Evolutionary conservation across 1,284 basidiomycete genomes (phyloP), one percentile per base, ranked within the genome.

Genomic region (Ustilago sp.): DNA sequence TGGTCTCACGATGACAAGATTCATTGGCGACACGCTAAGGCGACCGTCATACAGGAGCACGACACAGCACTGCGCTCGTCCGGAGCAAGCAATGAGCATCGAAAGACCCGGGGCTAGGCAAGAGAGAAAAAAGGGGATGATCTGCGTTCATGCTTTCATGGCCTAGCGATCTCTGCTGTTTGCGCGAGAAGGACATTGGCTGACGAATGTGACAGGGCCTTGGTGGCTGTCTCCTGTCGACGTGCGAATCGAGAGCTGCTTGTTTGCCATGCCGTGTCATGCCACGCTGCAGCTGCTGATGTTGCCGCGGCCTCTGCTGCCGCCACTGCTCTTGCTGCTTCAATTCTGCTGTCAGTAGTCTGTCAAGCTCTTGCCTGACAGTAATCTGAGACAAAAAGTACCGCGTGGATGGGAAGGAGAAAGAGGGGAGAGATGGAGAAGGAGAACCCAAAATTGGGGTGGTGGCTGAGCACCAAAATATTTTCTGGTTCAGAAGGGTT

Each of bases 131-230:
- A 54, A 28, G 7, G 9, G 52, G 17, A 11, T 57, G 55, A 57
- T 57, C 28, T 45, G 9, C 31, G 32, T 45, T 57, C 55, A 57
- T 57, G 55, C 55, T 45, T 34, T 45, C 39, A 45, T 45, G 38
- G 55, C 17, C 53, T 55, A 28, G 23, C 23, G 38, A 28, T 38
- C 19, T 19, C 43, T 41, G 23, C 45, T 17, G 8, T 23, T 13
- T 31, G 45, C 15, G 13, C 28, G 31, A 50, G 48, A 8, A 4
- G 28, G 6, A 2, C 23, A n/a, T 13, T 6, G 13, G 34, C 51
- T 35, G 51, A 19, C 19, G 35, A 53, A 12, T 50, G 8, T 53
- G 51, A 36, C 51, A 38, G 51, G 34, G 4, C 51, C 51, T 41
- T 15, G 39, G 6, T 15, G 39, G 6, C 23, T 19, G 12, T 15